Percentiles rank a stretch among this genome's conserved stretches.
phyloP scores from a whole-genome alignment of 2,329 filamentous ascomycete genomes.

The Penicillium italicum region DNA sequence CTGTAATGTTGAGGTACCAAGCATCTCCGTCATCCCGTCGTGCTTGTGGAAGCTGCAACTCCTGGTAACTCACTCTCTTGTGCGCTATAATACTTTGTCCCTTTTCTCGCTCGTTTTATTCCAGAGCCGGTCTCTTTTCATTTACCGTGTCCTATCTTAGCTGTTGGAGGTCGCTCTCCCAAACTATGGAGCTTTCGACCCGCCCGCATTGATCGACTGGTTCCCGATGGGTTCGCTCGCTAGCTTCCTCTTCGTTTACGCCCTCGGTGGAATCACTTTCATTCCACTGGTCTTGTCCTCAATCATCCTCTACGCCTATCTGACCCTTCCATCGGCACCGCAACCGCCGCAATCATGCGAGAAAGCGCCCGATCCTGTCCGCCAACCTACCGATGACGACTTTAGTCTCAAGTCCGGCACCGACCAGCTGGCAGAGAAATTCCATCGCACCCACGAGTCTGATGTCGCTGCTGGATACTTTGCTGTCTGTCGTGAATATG shows the following conservation, averaged over 20 bases:
- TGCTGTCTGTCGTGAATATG: conserved; percentile 90
- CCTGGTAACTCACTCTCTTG: conserved; percentile 14
- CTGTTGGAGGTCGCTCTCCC: conserved; percentile 8
- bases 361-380: conserved; percentile 33
- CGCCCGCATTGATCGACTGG: conserved; percentile 30
- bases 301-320: conserved; percentile 64
- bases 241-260: conserved; percentile 68
- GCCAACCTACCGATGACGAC: conserved; percentile 62
- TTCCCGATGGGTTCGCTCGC: conserved; percentile 45
- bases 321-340: conserved; percentile 55
- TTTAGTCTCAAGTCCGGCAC: conserved; percentile 60
- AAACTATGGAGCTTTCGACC: conserved; percentile 34
- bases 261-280: conserved; percentile 85
- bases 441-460: conserved; percentile 60
- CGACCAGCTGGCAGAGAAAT: conserved; percentile 58
- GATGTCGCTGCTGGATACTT: conserved; percentile 90
- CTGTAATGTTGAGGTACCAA: conserved; percentile 2
- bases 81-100: conserved; percentile 2
- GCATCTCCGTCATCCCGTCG: conserved; percentile 18
- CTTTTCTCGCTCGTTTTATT: conserved; percentile 5
- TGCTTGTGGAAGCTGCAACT: conserved; percentile 18
- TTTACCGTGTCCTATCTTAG: background rate
- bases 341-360: conserved; percentile 35
- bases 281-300: conserved; percentile 65
- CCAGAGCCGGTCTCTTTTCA: conserved; percentile 20